phyloP scores from a whole-genome alignment of 1,139 yeast genomes.

The Casaregolazyma suthepensis region DNA sequence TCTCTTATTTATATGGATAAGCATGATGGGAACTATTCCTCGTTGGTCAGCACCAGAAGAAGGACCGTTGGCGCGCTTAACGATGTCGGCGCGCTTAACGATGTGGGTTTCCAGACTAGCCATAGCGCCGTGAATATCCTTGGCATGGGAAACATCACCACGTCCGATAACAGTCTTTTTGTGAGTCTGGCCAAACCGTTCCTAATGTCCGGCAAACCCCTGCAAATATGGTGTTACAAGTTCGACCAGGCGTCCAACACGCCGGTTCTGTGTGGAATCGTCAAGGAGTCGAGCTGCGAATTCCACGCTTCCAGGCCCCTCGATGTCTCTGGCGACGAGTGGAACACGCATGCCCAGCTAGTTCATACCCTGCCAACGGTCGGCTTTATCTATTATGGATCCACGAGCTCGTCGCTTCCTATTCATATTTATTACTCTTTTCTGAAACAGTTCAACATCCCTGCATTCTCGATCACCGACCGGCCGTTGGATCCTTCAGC shows the following conservation, averaged over 20 bases:
- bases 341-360: slow-evolving; percentile 4
- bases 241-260: neutral
- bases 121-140: slow-evolving; percentile 4
- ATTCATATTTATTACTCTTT: slow-evolving; percentile 4
- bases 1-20: slow-evolving; percentile 3
- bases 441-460: slow-evolving; percentile 6
- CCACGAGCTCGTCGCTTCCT: slow-evolving; percentile 2
- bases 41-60: neutral
- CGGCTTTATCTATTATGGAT: slow-evolving; percentile 6
- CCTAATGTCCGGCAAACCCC: neutral
- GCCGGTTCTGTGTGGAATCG: slow-evolving; percentile 3
- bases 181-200: slow-evolving; percentile 4
- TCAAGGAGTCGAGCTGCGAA: slow-evolving; percentile 4
- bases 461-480: slow-evolving; percentile 7
- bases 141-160: slow-evolving; percentile 2
- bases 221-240: slow-evolving; percentile 5
- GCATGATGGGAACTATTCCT: neutral
- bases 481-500: slow-evolving; percentile 2
- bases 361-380: slow-evolving; percentile 1
- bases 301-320: slow-evolving; percentile 5
- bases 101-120: neutral
- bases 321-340: neutral
- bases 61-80: neutral
- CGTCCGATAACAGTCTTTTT: slow-evolving; percentile 6
- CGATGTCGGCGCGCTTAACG: neutral